These are phyloP conservation scores for Coniella vitis DNA, from an alignment of 2,329 filamentous ascomycete species.

Conservation along the genomic window DNA sequence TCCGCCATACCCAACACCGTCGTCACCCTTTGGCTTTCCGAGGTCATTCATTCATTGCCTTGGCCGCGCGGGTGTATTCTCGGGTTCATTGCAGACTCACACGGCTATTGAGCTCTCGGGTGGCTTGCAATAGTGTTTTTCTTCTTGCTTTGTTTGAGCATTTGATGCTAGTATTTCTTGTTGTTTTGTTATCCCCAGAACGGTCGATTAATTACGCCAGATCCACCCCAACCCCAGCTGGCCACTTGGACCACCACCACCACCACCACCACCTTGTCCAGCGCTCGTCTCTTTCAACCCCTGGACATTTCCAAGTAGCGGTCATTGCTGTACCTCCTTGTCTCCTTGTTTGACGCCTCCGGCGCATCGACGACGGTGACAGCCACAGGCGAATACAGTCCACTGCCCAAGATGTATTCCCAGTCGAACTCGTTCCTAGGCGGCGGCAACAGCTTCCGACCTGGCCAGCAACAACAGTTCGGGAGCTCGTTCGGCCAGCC, in stretches of 20 bases:
- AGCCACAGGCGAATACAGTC: not conserved
- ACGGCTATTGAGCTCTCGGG: constrained; percentile 6
- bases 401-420: constrained; percentile 65
- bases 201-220: constrained; percentile 5
- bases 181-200: constrained; percentile 1
- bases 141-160: not conserved
- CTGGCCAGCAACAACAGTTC: constrained; percentile 54
- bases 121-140: not conserved
- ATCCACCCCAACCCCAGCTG: constrained; percentile 5
- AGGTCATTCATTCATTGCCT: not conserved
- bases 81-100: constrained; percentile 5
- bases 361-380: constrained; percentile 3
- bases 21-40: no score
- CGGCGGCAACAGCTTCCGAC: constrained; percentile 68
- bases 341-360: not conserved
- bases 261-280: not conserved
- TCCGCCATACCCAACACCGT: no score
- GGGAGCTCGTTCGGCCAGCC: constrained; percentile 38
- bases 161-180: constrained; percentile 2
- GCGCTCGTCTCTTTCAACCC: not conserved
- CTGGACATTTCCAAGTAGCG: not conserved
- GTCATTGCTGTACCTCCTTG: no score
- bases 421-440: constrained; percentile 82
- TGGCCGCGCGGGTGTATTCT: not conserved
- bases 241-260: constrained; percentile 1